Evolutionary conservation across 805 yeast species (phyloP), one percentile per base, ranked within the genome.

Genomic region (Wickerhamiella bombiphila): DNA sequence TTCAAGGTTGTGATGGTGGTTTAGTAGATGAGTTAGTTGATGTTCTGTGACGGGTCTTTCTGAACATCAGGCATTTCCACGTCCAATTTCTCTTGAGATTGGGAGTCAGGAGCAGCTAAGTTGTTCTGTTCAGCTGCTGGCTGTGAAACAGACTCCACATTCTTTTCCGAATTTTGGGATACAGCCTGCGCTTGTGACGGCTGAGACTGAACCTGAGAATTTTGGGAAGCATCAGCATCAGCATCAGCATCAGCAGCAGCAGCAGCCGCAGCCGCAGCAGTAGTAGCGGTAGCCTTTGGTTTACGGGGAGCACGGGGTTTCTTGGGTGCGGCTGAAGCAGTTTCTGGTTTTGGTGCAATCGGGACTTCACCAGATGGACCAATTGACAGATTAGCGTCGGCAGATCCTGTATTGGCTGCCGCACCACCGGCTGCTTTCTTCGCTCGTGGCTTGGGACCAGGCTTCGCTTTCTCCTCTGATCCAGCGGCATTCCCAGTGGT

Each of bases 201-300:
- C n/a, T n/a, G n/a, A n/a, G n/a, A n/a, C n/a, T n/a, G n/a, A n/a
- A n/a, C n/a, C n/a, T n/a, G n/a, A n/a, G n/a, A n/a, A n/a, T n/a
- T n/a, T n/a, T n/a, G n/a, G n/a, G n/a, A n/a, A n/a, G n/a, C 15
- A 32, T 7, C 14, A 32, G 35, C 30, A 7, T 18, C 25, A 8
- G 25, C 30, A 14, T 28, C 29, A 8, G 28, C 9, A 15, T 28
- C 14, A n/a, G 18, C n/a, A 29, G 32, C 32, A 16, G 32, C 18
- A 16, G 32, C 18, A 29, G 18, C 32, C 9, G 32, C 32, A 29
- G 32, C 18, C 9, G 32, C 18, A 9, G 18, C 32, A 29, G 32
- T 14, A 29, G 32, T 11, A 9, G 32, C 18, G 9, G 18, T 14
- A 9, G 32, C 26, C 26, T 24, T 24, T 24, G 26, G 9, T 24